Base-by-base conservation (phyloP, 768 basidiomycete genomes). In the Cystofilobasidium ferigula region DNA sequence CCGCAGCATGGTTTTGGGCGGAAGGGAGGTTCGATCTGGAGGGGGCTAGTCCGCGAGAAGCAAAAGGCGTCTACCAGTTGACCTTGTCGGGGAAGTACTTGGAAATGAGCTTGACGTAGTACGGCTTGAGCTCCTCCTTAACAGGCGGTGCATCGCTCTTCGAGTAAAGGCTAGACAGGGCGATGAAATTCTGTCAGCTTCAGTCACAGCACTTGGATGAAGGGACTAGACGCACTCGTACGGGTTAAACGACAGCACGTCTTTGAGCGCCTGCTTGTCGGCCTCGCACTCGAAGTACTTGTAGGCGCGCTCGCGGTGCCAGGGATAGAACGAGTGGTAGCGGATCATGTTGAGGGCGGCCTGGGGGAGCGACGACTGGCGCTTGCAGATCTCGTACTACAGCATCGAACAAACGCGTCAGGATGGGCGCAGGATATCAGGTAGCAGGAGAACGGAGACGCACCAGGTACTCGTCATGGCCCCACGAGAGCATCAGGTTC, bases 101-200 rank as follows among this genome's bases (percentile, higher is more conserved):
- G 42, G 81, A 79, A 71, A 95, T 92, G 35, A 95, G 79, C 1
- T 77, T 76, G 73, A 87, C 81, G 73, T 95, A 95, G 77, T 95
- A 94, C 18, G 89, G 87, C 69, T 83, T 73, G 28, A 94, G 79
- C 71, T 81, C 79, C 51, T 80, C 82, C 18, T 56, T 58, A 14
- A 54, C 51, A 59, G 83, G 76, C 62, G 85, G 82, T 6, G 84
- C 82, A 48, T 82, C 81, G 71, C 81, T 83, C 78, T 94, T 94
- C 80, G 85, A 87, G 79, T 95, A 95, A 9, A 95, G 82, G 73
- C 93, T 91, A 76, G 93, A 94, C n/a, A n/a, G n/a, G 0, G 91
- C 90, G 77, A 93, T 94, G 82, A 94, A 94, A 0, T 85, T 86
- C 53, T 42, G 40, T 82, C 81, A 10, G 40, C 20, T 42, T 42